Evolutionary conservation across 1,139 yeast genomes (phyloP), one percentile per base, ranked within the genome.

Genomic region (Pichia sp.): DNA sequence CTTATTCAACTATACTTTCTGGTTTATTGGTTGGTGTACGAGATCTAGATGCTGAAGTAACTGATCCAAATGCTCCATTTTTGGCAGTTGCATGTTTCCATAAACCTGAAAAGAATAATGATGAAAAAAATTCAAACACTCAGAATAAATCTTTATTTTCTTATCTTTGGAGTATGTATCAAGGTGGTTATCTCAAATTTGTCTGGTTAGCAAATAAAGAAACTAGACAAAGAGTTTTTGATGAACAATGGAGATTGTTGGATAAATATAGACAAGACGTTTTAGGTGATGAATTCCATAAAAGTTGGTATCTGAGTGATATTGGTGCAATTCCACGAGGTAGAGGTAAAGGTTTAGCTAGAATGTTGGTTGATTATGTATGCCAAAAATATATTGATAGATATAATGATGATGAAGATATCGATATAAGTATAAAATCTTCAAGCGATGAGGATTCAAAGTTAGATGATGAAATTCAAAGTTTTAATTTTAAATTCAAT

Each of bases 81-180:
- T 79, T 82, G 60, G 84, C 86, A 3, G 84, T 82, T 30, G 83
- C 85, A 8, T 72, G 83, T 47, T 83, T 86, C 81, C 74, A 83
- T 52, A 73, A 75, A 39, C 87, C 87, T 1, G 70, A 69, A 51
- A 61, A 64, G 50, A 73, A 42, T 27, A 41, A n/a, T 3, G 45
- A 44, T 18, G 42, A 38, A n/a, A 27, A 27, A 13, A 42, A 33
- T 31, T 45, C 52, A 5, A 28, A 19, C n/a, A 46, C 54, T 5
- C 54, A 56, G 31, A 47, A 59, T 10, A 57, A 59, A 46, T 58
- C 63, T 18, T 53, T 66, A 5, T 54, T 66, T 38, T 59, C 60
- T n/a, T 64, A 63, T 46, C 54, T 64, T 6, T 67, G 69, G 69
- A 61, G 64, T 46, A 60, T 66, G 67, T 66, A 65, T 50, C 65